These are phyloP conservation scores for Sutorius eximius DNA, from an alignment of 1,284 basidiomycete genomes.

Conservation along the genomic window DNA sequence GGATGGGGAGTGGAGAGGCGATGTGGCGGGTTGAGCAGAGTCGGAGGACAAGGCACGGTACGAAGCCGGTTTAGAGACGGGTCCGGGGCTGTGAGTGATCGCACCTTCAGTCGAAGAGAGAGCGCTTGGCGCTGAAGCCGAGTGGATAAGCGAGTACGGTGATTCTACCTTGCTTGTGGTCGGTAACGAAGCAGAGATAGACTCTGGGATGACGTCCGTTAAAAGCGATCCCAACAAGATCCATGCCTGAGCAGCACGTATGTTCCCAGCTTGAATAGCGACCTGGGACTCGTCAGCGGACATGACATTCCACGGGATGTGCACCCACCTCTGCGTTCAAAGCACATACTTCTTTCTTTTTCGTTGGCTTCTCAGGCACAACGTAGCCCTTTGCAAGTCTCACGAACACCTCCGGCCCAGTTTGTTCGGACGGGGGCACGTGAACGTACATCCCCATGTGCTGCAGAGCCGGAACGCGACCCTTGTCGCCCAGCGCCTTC, in stretches of 20 bases:
- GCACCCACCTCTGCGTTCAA: constrained; percentile 57
- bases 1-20: constrained; percentile 25
- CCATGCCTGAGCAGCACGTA: constrained; percentile 72
- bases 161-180: constrained; percentile 23
- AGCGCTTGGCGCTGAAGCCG: constrained; percentile 44
- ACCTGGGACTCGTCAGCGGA: constrained; percentile 39
- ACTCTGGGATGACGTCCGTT: constrained; percentile 44
- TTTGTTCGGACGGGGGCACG: constrained; percentile 19
- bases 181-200: constrained; percentile 26
- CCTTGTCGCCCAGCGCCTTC: constrained; percentile 55
- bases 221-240: constrained; percentile 61
- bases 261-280: constrained; percentile 59
- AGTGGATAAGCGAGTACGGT: constrained; percentile 36
- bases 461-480: constrained; percentile 51
- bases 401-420: constrained; percentile 50
- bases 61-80: constrained; percentile 24
- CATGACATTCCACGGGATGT: background rate
- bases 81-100: constrained; percentile 6
- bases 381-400: constrained; percentile 69
- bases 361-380: constrained; percentile 49
- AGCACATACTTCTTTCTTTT: constrained; percentile 40
- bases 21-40: constrained; percentile 10
- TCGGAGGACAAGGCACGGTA: constrained; percentile 30
- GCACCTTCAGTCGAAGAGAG: constrained; percentile 33
- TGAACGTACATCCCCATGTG: constrained; percentile 51